phyloP scores from a whole-genome alignment of 106 monocot species.

The Dendrobium officinale region DNA sequence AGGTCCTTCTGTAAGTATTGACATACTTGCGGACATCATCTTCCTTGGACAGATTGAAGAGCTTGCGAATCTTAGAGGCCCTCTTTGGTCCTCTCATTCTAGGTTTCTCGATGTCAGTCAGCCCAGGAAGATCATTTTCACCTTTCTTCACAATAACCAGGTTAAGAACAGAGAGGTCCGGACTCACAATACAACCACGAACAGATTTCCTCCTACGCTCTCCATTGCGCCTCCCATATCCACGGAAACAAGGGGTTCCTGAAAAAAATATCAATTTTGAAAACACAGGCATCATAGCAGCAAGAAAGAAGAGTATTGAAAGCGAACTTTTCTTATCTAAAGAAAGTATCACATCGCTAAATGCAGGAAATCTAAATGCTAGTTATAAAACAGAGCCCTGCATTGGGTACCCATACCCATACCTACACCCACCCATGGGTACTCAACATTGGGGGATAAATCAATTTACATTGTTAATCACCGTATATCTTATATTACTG shows the following conservation, averaged over 20 bases:
- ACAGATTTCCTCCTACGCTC: constrained; percentile 32
- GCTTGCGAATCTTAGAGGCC: constrained; percentile 29
- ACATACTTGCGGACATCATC: constrained; percentile 31
- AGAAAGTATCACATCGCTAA: neutral
- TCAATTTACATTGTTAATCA: no score
- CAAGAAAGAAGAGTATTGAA: neutral
- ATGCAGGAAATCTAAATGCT: no score
- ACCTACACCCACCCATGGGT: no score
- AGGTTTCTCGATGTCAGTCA: constrained; percentile 29
- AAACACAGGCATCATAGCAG: neutral
- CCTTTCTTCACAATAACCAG: constrained; percentile 33
- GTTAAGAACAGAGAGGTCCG: constrained; percentile 24
- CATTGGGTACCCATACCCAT: no score
- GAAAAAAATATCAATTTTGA: neutral
- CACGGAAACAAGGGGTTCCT: constrained; percentile 31
- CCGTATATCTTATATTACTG: no score
- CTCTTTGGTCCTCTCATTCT: constrained; percentile 33
- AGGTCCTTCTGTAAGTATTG: constrained; percentile 25
- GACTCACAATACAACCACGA: constrained; percentile 30
- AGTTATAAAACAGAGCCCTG: neutral
- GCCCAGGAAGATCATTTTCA: constrained; percentile 26
- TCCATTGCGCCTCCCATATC: constrained; percentile 27
- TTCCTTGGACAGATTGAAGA: constrained; percentile 32
- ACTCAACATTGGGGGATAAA: no score
- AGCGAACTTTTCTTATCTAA: neutral